Conservation (phyloP, 441 rosid species). For the Adansonia rubrostipa region DNA sequence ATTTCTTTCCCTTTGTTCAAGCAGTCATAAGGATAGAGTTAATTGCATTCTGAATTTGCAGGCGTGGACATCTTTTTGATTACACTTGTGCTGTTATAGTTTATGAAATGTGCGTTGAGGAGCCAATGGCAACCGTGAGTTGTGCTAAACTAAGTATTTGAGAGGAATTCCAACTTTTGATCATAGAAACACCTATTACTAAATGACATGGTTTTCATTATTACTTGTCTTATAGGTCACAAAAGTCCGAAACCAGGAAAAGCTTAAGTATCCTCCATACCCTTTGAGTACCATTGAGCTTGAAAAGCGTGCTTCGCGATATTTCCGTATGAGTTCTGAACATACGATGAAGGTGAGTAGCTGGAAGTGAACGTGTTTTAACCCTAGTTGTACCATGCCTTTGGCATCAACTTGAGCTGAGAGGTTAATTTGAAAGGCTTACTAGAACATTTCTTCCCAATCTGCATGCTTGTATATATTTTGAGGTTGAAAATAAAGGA, state of each 20-base stretch:
- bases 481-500: neutral
- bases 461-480: constrained; percentile 1
- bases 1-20: constrained; percentile 26
- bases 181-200: constrained; percentile 23
- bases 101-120: constrained; percentile 93
- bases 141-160: constrained; percentile 28
- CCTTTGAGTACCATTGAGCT: constrained; percentile 97
- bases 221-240: constrained; percentile 59
- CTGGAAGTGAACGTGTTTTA: constrained; percentile 14
- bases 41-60: constrained; percentile 42
- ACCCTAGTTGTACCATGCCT: constrained; percentile 14
- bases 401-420: neutral
- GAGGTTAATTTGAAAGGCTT: neutral
- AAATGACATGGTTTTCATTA: constrained; percentile 22
- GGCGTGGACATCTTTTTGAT: constrained; percentile 97
- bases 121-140: constrained; percentile 89
- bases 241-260: constrained; percentile 79
- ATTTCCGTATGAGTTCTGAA: constrained; percentile 93
- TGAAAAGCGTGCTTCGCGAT: constrained; percentile 95
- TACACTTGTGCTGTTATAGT: constrained; percentile 70
- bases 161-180: constrained; percentile 28
- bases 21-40: constrained; percentile 23
- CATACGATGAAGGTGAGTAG: constrained; percentile 87
- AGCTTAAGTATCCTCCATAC: constrained; percentile 81
- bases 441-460: neutral